These are phyloP conservation scores for Pedinophyceae sp. DNA, from an alignment of 139 green algal species.

Conservation along the genomic window DNA sequence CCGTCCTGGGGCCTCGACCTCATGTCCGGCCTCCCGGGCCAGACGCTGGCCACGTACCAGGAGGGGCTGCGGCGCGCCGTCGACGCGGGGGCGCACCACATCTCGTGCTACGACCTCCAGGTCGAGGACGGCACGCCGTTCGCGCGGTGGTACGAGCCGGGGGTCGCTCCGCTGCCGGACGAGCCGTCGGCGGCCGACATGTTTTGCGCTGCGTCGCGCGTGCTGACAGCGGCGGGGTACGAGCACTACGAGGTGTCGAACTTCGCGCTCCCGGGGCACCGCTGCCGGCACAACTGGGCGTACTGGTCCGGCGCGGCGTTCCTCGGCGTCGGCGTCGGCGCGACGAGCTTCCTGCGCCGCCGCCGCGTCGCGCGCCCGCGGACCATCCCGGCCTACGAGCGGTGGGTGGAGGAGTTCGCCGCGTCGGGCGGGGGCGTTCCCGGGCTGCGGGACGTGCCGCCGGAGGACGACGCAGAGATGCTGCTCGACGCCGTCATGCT, in stretches of 20 bases:
- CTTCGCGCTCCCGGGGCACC: constrained; percentile 57
- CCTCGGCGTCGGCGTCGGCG: constrained; percentile 79
- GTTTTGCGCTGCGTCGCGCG: constrained; percentile 42
- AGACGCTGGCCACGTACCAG: constrained; percentile 43
- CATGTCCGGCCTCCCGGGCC: constrained; percentile 64
- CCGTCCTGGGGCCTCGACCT: constrained; percentile 83
- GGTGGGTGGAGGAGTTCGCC: constrained; percentile 40
- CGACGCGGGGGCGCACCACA: constrained; percentile 42
- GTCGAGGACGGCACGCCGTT: constrained; percentile 87
- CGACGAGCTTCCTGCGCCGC: constrained; percentile 53
- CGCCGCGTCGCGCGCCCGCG: constrained; percentile 52
- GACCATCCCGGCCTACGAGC: constrained; percentile 44
- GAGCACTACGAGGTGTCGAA: constrained; percentile 94
- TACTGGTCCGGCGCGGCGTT: constrained; percentile 70
- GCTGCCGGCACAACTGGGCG: constrained; percentile 71
- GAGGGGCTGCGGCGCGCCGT: constrained; percentile 43
- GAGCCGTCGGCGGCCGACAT: constrained; percentile 30
- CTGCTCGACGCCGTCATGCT: constrained; percentile 79
- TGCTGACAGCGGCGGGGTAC: constrained; percentile 49
- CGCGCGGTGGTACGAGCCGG: constrained; percentile 46
- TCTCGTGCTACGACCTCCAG: constrained; percentile 94
- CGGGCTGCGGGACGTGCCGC: background rate
- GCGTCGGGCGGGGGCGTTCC: background rate
- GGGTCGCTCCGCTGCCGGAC: constrained; percentile 14
- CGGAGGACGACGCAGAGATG: too few species aligned